Evolutionary conservation across 2,329 filamentous ascomycete genomes (phyloP).

Genomic region (Neocucurbitaria cava): DNA sequence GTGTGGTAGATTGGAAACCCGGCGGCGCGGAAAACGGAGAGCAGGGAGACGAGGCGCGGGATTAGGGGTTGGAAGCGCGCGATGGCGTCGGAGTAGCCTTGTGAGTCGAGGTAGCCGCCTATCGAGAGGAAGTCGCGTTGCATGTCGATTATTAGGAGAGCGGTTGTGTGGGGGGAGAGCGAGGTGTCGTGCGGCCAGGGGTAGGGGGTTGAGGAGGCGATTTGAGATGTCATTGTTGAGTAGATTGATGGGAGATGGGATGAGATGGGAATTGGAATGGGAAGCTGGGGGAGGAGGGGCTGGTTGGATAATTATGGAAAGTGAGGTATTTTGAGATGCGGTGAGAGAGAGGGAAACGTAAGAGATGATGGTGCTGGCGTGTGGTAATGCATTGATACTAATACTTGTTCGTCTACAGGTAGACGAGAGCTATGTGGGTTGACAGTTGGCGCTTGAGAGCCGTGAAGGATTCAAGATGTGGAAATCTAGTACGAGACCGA

Average conservation of each 20-base stretch:
- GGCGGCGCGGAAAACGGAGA: constrained; percentile 51
- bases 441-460: neutral
- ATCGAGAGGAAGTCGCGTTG: constrained; percentile 61
- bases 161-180: constrained; percentile 54
- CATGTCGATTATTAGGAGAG: constrained; percentile 63
- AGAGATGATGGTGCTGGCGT: neutral
- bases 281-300: neutral
- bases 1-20: constrained; percentile 58
- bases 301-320: neutral
- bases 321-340: too few relatives aligned
- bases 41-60: constrained; percentile 50
- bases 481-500: neutral
- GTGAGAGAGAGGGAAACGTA: neutral
- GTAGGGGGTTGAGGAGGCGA: constrained; percentile 43
- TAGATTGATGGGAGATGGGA: neutral
- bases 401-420: neutral
- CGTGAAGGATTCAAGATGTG: neutral
- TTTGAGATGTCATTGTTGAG: constrained; percentile 23
- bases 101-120: constrained; percentile 59
- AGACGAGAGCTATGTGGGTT: neutral
- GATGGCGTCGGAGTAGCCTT: constrained; percentile 56
- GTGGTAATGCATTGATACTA: neutral
- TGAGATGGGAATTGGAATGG: neutral
- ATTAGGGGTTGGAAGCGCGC: constrained; percentile 53
- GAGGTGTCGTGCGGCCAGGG: constrained; percentile 51